These are phyloP conservation scores for Xylariaceae sp. DNA, from an alignment of 2,329 filamentous ascomycete genomes.

Conservation along the genomic window DNA sequence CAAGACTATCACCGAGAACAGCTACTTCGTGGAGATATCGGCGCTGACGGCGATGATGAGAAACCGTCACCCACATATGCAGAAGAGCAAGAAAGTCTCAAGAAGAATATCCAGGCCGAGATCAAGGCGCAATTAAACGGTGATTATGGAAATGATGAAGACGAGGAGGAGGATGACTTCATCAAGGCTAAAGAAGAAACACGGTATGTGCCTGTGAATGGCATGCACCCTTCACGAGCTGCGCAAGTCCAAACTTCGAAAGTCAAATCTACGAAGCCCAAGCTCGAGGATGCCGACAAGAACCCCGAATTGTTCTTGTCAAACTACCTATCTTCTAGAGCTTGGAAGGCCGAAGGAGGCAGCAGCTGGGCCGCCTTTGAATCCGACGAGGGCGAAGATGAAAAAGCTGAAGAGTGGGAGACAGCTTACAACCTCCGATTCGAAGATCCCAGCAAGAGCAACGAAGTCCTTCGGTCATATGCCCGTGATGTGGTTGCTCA, in stretches of 20 bases:
- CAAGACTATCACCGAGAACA: conserved; percentile 91
- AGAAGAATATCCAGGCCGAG: conserved; percentile 71
- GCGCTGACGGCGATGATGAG: conserved; percentile 54
- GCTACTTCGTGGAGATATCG: conserved; percentile 66
- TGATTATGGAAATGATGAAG: conserved; percentile 45
- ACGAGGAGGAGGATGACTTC: conserved; percentile 64
- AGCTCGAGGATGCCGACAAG: conserved; percentile 74
- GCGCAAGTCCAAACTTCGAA: conserved; percentile 40
- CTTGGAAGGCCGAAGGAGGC: conserved; percentile 72
- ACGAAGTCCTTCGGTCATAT: conserved; percentile 84
- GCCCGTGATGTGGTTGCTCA: conserved; percentile 79
- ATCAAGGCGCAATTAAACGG: conserved; percentile 62
- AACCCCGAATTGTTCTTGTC: conserved; percentile 91
- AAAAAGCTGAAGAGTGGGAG: conserved; percentile 80
- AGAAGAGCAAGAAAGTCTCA: conserved; percentile 82
- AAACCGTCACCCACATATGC: conserved; percentile 65
- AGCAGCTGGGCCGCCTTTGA: conserved; percentile 77
- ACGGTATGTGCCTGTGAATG: conserved; percentile 29
- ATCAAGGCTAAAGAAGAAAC: conserved; percentile 61
- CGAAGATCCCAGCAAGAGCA: conserved; percentile 83
- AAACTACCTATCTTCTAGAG: conserved; percentile 88
- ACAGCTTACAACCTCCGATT: conserved; percentile 94
- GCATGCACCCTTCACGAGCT: conserved; percentile 54
- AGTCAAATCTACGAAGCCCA: conserved; percentile 50
- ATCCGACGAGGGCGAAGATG: conserved; percentile 75